Base-by-base conservation (phyloP, 495 filamentous ascomycete species). In the Penicillium fimorum region DNA sequence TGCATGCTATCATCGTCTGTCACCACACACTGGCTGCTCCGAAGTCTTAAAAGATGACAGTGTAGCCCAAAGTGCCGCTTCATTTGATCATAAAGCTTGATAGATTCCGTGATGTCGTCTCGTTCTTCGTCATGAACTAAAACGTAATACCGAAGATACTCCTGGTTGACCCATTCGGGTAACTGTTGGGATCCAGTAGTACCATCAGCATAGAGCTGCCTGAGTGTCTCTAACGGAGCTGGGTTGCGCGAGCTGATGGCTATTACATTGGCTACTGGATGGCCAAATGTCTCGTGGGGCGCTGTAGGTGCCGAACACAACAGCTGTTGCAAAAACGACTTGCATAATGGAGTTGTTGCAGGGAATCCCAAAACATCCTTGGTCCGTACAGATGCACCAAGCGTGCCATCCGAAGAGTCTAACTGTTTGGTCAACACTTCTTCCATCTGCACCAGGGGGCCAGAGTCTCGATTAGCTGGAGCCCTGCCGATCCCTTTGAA, bases 121-220 rank as follows among this genome's bases (percentile, higher is more conserved):
- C 81, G 82, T 59, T 97, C 95, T 68, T 98, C 94, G 61, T 98
- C 94, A 62, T 98, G 95, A n/a, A 98, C 84, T 22, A 98, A 79
- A 15, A 98, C 88, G 71, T 98, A 97, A 66, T 98, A 98, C 52
- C 94, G 82, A 50, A 98, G 79, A 68, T 90, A 97, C 35, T 97
- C 92, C 25, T 84, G 84, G 60, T 93, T 82, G 1, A 97, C 85
- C 87, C 91, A 98, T 20, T 78, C 74, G 2, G 94, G 93, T 56
- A 92, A 65, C 44, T 81, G 74, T 57, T 77, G 79, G 44, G 83
- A 80, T 1, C 90, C 89, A 35, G 79, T 79, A 44, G 79, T 87
- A 15, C 91, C 92, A 50, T 89, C 84, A 7, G 75, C 78, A 64
- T 97, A 98, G 8, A 98, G 76, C 54, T 84, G 84, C 27, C 92